Evolutionary conservation across 2,329 filamentous ascomycete genomes (phyloP).

Genomic region (Dothideomycetes sp.): DNA sequence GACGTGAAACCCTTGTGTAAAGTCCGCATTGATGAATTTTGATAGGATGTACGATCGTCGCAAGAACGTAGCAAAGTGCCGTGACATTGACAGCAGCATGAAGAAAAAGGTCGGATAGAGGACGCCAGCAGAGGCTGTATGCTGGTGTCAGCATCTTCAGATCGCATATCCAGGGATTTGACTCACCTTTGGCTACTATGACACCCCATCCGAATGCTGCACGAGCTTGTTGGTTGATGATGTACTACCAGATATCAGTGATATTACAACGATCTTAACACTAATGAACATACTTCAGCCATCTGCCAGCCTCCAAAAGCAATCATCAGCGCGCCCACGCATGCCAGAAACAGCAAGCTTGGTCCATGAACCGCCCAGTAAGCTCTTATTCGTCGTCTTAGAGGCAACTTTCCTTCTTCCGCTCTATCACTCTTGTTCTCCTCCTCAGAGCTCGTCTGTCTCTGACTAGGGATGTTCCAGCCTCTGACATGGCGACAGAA

Average conservation of each 20-base stretch:
- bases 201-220: slow-evolving; percentile 46
- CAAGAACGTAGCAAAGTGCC: slow-evolving; percentile 43
- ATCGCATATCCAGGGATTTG: too few species aligned
- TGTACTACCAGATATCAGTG: too few species aligned
- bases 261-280: too few species aligned
- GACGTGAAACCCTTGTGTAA: slow-evolving; percentile 45
- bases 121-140: slow-evolving; percentile 41
- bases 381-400: slow-evolving; percentile 36
- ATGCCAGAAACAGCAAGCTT: slow-evolving; percentile 36
- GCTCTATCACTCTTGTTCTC: slow-evolving; percentile 36
- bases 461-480: slow-evolving; percentile 45
- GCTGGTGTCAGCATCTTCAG: too few species aligned
- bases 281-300: too few species aligned
- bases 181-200: slow-evolving; percentile 46
- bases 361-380: slow-evolving; percentile 47
- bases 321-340: slow-evolving; percentile 38
- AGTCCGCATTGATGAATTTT: slow-evolving; percentile 47
- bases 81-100: slow-evolving; percentile 46
- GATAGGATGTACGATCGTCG: slow-evolving; percentile 41
- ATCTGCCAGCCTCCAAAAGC: slow-evolving; percentile 46
- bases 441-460: slow-evolving; percentile 42
- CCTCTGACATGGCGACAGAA: slow-evolving; percentile 48
- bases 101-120: slow-evolving; percentile 50
- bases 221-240: slow-evolving; percentile 32
- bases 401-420: slow-evolving; percentile 29